phyloP scores from a whole-genome alignment of 2,329 filamentous ascomycete genomes.

The Aschersonia sp. region DNA sequence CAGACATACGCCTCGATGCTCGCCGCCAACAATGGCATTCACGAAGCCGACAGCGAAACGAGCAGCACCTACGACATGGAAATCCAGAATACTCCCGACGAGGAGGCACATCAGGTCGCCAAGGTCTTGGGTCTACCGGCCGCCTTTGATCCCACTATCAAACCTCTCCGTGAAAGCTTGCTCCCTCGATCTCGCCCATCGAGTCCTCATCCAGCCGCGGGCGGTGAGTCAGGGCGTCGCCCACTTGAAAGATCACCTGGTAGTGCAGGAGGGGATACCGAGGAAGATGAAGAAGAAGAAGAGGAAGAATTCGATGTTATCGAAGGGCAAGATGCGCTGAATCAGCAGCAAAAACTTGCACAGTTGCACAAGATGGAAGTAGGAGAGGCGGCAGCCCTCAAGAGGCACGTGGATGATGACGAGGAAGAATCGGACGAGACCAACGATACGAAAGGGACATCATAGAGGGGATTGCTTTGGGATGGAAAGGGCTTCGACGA shows the following conservation, averaged over 20 bases:
- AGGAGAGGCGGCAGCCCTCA: slow-evolving; percentile 39
- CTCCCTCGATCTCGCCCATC: slow-evolving; percentile 9
- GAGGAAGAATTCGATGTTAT: slow-evolving; percentile 30
- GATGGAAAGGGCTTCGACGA: background rate
- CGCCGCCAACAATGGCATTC: slow-evolving; percentile 41
- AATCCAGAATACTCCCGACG: slow-evolving; percentile 38
- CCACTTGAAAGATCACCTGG: slow-evolving; percentile 12
- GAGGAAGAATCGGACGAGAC: slow-evolving; percentile 19
- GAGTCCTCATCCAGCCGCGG: slow-evolving; percentile 5
- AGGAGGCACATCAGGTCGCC: slow-evolving; percentile 51
- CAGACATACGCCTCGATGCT: slow-evolving; percentile 69
- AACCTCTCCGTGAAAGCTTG: slow-evolving; percentile 29
- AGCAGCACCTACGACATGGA: slow-evolving; percentile 40
- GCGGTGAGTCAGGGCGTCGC: slow-evolving; percentile 8
- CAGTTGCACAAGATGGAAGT: slow-evolving; percentile 46
- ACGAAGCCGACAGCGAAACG: slow-evolving; percentile 42
- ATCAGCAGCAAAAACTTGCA: slow-evolving; percentile 32
- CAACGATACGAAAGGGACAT: slow-evolving; percentile 10
- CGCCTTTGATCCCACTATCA: slow-evolving; percentile 48
- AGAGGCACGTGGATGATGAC: slow-evolving; percentile 22
- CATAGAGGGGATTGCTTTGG: slow-evolving; percentile 15
- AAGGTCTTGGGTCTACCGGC: slow-evolving; percentile 48
- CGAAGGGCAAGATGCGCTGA: slow-evolving; percentile 26
- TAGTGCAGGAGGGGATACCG: slow-evolving; percentile 25
- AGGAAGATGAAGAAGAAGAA: slow-evolving; percentile 23